These are phyloP conservation scores for Discostella pseudostelligera DNA, from an alignment of 108 stramenopile species.

Conservation along the genomic window DNA sequence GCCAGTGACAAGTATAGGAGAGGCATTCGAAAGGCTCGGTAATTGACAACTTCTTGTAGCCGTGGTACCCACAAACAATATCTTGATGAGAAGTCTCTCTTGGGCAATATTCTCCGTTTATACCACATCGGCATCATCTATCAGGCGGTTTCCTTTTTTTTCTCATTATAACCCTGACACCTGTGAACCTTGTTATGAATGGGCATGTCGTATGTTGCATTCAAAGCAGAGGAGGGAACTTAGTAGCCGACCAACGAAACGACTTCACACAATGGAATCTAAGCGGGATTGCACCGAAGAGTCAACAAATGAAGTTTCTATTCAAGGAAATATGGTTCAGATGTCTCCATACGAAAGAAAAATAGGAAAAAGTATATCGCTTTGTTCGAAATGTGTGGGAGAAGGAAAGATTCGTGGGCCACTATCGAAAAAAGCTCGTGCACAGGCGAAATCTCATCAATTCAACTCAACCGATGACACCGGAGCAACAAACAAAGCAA, in stretches of 20 bases:
- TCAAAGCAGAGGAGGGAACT: too few species aligned
- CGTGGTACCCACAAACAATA: not conserved
- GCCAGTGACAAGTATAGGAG: slow-evolving; percentile 65
- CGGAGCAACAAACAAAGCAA: slow-evolving; percentile 5
- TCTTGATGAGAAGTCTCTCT: not conserved
- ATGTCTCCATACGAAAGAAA: slow-evolving; percentile 37
- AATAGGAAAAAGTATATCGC: slow-evolving; percentile 25
- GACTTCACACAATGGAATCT: not conserved
- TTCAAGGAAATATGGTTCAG: not conserved
- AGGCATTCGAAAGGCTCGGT: slow-evolving; percentile 54
- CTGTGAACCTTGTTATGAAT: too few species aligned
- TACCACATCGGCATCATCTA: too few species aligned
- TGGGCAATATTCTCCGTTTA: too few species aligned
- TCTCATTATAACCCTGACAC: too few species aligned
- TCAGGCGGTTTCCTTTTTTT: too few species aligned
- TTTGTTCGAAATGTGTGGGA: slow-evolving; percentile 58
- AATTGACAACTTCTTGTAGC: not conserved
- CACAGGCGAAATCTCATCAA: slow-evolving; percentile 15
- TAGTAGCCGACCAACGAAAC: too few species aligned
- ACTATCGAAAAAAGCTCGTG: slow-evolving; percentile 55
- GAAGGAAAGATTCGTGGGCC: slow-evolving; percentile 53
- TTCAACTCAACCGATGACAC: not conserved
- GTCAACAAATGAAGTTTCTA: not conserved
- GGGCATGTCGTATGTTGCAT: too few species aligned
- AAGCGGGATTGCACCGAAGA: not conserved